phyloP scores from a whole-genome alignment of 139 green algal species.

The Deuterostichococcus epilithicus region DNA sequence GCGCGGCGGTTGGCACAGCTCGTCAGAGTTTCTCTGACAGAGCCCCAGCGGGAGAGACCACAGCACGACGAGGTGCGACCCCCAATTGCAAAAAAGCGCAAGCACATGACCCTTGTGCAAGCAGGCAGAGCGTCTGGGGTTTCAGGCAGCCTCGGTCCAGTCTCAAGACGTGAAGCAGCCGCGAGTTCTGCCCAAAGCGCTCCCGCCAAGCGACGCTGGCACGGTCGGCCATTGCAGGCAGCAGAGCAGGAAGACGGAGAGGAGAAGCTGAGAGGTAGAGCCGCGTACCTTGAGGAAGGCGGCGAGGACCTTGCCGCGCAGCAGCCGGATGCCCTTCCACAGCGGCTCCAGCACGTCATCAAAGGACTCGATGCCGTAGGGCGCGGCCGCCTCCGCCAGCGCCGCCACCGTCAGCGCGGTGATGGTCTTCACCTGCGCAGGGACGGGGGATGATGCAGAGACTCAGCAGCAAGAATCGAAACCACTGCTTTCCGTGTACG shows the following conservation, averaged over 20 bases:
- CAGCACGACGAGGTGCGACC: no score
- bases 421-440: slow-evolving; percentile 96
- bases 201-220: no score
- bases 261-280: background rate
- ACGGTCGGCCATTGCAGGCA: background rate
- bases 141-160: no score
- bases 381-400: slow-evolving; percentile 91
- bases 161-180: no score
- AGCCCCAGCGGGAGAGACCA: slow-evolving; percentile 7
- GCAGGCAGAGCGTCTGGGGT: no score
- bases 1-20: no score
- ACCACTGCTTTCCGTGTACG: no score
- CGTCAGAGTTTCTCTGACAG: background rate
- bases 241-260: no score
- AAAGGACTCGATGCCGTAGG: slow-evolving; percentile 98
- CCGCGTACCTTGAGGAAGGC: slow-evolving; percentile 1
- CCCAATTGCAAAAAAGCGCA: no score
- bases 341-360: slow-evolving; percentile 97
- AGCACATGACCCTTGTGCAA: no score
- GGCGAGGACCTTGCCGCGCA: slow-evolving; percentile 79
- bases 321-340: slow-evolving; percentile 92
- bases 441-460: no score
- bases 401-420: slow-evolving; percentile 89
- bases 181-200: no score
- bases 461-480: background rate